Evolutionary conservation across 2,329 filamentous ascomycete genomes (phyloP).

Genomic region (Aureobasidium namibiae): DNA sequence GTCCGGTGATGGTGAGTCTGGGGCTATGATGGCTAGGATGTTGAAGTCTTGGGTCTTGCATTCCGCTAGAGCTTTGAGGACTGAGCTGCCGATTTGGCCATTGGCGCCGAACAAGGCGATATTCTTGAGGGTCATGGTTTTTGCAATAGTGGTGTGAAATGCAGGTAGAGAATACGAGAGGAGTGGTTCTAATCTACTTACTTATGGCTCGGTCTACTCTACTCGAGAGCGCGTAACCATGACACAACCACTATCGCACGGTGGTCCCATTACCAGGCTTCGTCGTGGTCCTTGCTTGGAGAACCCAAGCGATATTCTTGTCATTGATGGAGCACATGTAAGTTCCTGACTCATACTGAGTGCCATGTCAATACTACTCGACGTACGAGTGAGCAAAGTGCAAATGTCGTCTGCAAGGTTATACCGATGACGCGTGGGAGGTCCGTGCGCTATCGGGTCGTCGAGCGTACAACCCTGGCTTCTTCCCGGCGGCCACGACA

Average conservation of each 20-base stretch:
- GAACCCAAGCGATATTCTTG: background rate
- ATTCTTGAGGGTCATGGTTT: background rate
- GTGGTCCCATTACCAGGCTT: background rate
- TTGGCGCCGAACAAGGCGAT: constrained; percentile 17
- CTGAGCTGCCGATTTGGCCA: constrained; percentile 16
- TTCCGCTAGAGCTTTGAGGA: constrained; percentile 10
- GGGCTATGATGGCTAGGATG: constrained; percentile 14
- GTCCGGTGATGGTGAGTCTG: background rate
- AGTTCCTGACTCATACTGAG: background rate
- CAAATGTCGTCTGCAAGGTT: background rate
- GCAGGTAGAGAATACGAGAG: background rate
- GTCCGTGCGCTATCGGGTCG: background rate
- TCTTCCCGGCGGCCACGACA: too few species aligned
- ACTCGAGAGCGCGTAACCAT: background rate
- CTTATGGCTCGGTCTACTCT: background rate
- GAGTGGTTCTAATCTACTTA: too few species aligned
- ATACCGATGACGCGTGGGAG: background rate
- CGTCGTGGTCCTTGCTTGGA: too few species aligned
- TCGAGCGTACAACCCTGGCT: too few species aligned
- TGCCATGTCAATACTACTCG: background rate
- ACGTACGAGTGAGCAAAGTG: background rate
- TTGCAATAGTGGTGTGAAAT: background rate
- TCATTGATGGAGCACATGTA: background rate
- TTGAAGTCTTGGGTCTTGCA: constrained; percentile 16
- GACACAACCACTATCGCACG: background rate